These are phyloP conservation scores for Helotiales sp. DNA, from an alignment of 2,329 filamentous ascomycete species.

Conservation along the genomic window DNA sequence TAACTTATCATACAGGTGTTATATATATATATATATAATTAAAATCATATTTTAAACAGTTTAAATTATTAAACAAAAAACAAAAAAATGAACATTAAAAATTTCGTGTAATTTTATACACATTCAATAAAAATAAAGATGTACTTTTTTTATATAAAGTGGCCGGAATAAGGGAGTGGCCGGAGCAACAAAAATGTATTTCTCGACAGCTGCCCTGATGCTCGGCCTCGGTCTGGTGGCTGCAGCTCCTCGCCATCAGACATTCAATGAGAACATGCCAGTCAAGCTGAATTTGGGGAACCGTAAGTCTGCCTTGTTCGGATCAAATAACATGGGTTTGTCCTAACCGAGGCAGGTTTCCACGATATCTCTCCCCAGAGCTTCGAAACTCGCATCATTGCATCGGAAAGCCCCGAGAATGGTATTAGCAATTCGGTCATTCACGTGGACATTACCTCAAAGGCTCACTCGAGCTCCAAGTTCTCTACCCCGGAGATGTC, in stretches of 20 bases:
- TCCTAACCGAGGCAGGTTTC: not conserved
- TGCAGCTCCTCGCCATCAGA: not conserved
- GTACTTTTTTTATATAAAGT: too few species aligned
- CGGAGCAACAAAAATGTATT: not conserved
- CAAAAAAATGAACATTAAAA: too few species aligned
- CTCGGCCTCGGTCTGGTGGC: not conserved
- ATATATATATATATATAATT: too few species aligned
- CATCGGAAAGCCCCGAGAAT: not conserved
- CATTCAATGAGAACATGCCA: not conserved
- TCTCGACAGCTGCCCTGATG: not conserved
- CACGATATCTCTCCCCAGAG: not conserved
- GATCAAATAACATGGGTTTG: too few species aligned
- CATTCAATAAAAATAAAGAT: too few species aligned
- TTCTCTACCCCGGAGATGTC: not conserved
- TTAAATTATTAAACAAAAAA: too few species aligned
- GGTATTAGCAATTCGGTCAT: not conserved
- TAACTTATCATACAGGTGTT: too few species aligned
- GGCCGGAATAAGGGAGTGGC: too few species aligned
- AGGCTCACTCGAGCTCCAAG: not conserved
- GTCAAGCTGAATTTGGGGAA: not conserved
- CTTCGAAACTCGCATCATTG: not conserved
- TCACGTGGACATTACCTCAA: not conserved
- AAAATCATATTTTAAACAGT: too few species aligned
- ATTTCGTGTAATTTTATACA: too few species aligned
- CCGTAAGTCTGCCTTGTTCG: not conserved